A percentile compares a stretch with the other conserved stretches of the same genome.
Conservation (phyloP, 257 asterid genomes). For the Solanum bulbocastanum region DNA sequence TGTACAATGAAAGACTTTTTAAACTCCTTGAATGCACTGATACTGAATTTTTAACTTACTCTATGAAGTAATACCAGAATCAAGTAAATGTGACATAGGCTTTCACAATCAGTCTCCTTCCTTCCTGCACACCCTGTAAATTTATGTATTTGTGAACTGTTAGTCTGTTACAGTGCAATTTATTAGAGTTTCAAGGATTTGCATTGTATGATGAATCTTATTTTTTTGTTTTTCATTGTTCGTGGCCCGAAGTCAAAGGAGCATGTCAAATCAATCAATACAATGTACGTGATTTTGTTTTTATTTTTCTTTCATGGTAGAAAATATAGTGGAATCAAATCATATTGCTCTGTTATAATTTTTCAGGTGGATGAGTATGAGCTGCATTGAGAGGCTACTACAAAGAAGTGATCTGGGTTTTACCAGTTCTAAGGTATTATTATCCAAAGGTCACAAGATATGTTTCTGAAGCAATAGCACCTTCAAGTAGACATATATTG, state of each 20-base stretch:
- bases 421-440: constrained; percentile 51
- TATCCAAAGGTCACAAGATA: background rate
- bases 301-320: background rate
- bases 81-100: background rate
- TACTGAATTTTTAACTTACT: background rate
- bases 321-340: constrained; percentile 7
- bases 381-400: constrained; percentile 34
- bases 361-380: constrained; percentile 76
- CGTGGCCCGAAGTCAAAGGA: constrained; percentile 37
- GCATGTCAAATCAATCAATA: constrained; percentile 43
- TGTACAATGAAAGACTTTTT: background rate
- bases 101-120: background rate
- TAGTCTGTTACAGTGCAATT: background rate
- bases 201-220: background rate
- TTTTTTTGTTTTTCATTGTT: constrained; percentile 13
- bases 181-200: background rate
- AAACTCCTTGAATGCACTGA: background rate
- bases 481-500: background rate
- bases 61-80: background rate
- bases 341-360: constrained; percentile 5
- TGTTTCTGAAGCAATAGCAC: background rate
- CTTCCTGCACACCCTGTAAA: background rate
- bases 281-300: constrained; percentile 42
- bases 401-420: constrained; percentile 20
- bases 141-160: background rate